phyloP scores from a whole-genome alignment of 2,329 filamentous ascomycete species.

The Trichothecium sympodiale region DNA sequence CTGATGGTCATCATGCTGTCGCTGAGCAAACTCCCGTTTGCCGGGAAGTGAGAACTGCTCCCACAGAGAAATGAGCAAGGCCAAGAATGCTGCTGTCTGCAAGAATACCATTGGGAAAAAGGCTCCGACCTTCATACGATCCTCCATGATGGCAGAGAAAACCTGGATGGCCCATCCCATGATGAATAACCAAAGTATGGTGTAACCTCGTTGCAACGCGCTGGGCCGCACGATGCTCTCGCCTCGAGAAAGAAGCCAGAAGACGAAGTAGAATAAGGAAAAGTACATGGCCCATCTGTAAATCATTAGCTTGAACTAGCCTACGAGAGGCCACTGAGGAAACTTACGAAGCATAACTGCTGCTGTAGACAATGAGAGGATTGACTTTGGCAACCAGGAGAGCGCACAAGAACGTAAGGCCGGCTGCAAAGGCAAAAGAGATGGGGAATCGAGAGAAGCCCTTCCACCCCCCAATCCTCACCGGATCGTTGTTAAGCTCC shows the following conservation, averaged over 20 bases:
- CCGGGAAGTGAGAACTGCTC: conserved; percentile 69
- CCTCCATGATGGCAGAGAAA: conserved; percentile 61
- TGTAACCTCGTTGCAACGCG: conserved; percentile 73
- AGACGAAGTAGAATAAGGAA: conserved; percentile 65
- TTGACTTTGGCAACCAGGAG: conserved; percentile 75
- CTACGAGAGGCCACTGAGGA: neutral
- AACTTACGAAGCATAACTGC: conserved; percentile 61
- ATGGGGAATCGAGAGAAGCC: conserved; percentile 80
- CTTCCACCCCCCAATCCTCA: conserved; percentile 62
- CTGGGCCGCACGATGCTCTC: conserved; percentile 74
- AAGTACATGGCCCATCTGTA: conserved; percentile 70
- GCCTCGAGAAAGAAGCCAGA: conserved; percentile 74
- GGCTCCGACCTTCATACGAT: conserved; percentile 59
- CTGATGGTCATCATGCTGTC: conserved; percentile 39
- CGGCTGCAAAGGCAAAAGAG: conserved; percentile 56
- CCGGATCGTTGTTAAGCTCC: conserved; percentile 47
- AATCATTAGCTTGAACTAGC: neutral
- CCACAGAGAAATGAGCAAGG: conserved; percentile 62
- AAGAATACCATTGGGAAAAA: conserved; percentile 78
- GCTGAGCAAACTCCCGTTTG: conserved; percentile 58
- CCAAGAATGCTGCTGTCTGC: conserved; percentile 63
- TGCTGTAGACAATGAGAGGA: conserved; percentile 84
- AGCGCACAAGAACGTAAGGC: conserved; percentile 59
- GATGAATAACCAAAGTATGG: conserved; percentile 73
- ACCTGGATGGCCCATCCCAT: conserved; percentile 66